These are phyloP conservation scores for Bidens hawaiensis DNA, from an alignment of 140 eudicot species.

Conservation along the genomic window DNA sequence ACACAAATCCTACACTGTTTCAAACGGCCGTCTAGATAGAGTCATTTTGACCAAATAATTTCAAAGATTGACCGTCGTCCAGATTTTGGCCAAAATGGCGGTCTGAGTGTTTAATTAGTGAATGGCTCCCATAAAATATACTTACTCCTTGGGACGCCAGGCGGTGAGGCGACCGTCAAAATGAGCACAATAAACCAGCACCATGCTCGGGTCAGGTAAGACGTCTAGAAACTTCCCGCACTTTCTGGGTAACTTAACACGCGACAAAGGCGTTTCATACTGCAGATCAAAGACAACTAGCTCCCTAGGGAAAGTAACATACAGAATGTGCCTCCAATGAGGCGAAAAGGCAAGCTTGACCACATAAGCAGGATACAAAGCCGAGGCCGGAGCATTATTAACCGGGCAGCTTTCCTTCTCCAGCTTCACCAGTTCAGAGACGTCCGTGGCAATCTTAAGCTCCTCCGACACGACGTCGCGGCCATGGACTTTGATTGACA, in stretches of 20 bases:
- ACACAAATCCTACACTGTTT: no score
- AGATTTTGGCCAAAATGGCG: no score
- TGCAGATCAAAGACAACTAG: conserved; percentile 80
- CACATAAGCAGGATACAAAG: conserved; percentile 48
- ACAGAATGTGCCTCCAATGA: conserved; percentile 76
- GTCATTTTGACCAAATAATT: no score
- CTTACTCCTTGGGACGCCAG: conserved; percentile 91
- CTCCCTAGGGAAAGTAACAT: conserved; percentile 83
- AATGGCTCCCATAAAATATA: no score
- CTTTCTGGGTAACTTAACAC: conserved; percentile 57
- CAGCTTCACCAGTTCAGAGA: conserved; percentile 53
- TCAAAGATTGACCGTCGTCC: no score
- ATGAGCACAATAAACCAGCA: conserved; percentile 77
- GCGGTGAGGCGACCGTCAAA: conserved; percentile 82
- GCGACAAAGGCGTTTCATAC: conserved; percentile 54
- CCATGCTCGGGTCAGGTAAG: conserved; percentile 67
- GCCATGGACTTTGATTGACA: conserved; percentile 47
- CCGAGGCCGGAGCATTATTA: conserved; percentile 53
- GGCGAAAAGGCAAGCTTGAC: conserved; percentile 73
- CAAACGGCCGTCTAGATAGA: no score
- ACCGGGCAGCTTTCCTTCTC: conserved; percentile 51
- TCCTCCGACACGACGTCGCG: conserved; percentile 64
- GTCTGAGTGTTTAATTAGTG: no score
- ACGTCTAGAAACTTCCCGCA: conserved; percentile 86
- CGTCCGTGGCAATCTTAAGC: conserved; percentile 48